Conservation (phyloP, 352 stramenopile species). For the Pythium diclinum region DNA sequence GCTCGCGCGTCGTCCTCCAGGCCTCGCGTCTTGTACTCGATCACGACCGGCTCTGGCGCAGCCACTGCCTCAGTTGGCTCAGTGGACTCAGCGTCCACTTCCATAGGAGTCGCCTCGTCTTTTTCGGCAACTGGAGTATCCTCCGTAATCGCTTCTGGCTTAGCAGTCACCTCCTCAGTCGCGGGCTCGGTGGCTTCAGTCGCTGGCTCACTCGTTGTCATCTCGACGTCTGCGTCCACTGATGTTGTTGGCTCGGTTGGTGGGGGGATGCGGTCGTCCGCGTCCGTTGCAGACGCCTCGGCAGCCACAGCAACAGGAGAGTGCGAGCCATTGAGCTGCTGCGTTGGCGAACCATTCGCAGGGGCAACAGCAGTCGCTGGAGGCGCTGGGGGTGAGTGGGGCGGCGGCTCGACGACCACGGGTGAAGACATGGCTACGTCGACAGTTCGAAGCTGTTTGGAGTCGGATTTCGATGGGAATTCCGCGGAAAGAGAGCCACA, state of each 20-base stretch:
- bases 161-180: neutral
- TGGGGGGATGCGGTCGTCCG: neutral
- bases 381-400: neutral
- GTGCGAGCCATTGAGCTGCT: neutral
- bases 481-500: neutral
- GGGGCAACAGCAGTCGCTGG: neutral
- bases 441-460: neutral
- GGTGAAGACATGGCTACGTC: conserved; percentile 23
- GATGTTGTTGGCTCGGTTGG: conserved; percentile 1
- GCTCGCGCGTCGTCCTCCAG: conserved; percentile 24
- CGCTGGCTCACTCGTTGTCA: conserved; percentile 3
- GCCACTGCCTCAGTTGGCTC: neutral
- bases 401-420: conserved; percentile 15
- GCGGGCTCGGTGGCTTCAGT: neutral
- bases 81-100: neutral
- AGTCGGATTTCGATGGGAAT: conserved; percentile 3
- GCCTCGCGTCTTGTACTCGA: conserved; percentile 3
- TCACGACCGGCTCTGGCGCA: neutral
- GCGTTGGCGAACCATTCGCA: neutral
- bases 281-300: neutral
- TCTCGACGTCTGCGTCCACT: conserved; percentile 13
- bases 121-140: neutral
- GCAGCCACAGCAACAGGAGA: neutral
- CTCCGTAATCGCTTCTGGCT: neutral
- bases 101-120: conserved; percentile 5